Conservation (phyloP, 257 asterid genomes). For the Solanum corneliomulleri region DNA sequence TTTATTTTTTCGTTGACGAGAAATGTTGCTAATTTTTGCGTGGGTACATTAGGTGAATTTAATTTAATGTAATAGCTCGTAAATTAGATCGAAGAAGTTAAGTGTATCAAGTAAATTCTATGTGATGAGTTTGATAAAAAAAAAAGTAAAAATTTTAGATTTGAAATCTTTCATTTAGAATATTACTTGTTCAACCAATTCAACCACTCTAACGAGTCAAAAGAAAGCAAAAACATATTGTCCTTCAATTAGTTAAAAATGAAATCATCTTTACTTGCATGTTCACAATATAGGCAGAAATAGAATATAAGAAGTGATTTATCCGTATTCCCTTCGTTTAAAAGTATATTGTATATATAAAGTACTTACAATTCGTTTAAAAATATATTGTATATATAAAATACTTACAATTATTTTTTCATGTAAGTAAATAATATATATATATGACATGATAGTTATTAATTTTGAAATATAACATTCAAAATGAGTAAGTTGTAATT, state of each 20-base stretch:
- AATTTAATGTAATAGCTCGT: neutral
- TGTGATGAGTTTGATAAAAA: no score
- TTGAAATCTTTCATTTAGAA: neutral
- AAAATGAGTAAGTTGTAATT: neutral
- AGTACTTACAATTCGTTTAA: neutral
- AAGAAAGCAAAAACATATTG: no score
- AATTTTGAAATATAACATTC: neutral
- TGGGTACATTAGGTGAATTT: no score
- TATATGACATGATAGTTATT: neutral
- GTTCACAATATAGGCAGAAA: accelerated
- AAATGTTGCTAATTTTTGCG: neutral
- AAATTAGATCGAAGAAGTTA: neutral
- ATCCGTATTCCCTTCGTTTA: accelerated
- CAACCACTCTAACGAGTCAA: accelerated
- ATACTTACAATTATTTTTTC: no score
- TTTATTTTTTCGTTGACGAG: neutral
- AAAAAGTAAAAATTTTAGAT: neutral
- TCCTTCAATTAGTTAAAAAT: neutral
- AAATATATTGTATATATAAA: neutral
- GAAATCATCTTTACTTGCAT: neutral
- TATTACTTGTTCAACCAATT: accelerated
- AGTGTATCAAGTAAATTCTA: accelerated
- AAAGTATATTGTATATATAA: neutral
- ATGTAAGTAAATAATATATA: neutral
- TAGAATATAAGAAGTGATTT: accelerated